These are phyloP conservation scores for Apophysomyces ossiformis DNA, from an alignment of 371 early-diverging fungal species.

Conservation along the genomic window DNA sequence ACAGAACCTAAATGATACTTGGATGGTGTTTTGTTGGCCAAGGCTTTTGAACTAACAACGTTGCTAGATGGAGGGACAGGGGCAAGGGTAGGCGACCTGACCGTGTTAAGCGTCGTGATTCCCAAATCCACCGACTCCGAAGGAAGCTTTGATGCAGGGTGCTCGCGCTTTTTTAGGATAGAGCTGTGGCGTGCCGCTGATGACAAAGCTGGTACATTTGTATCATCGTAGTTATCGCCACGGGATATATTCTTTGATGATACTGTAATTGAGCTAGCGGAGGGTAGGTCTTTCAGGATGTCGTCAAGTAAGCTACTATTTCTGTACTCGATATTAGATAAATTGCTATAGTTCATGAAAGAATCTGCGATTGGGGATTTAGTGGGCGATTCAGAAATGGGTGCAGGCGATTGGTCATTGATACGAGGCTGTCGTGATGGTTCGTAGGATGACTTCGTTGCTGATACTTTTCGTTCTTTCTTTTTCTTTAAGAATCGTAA, in stretches of 20 bases:
- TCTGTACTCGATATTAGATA: not conserved
- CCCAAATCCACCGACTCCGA: constrained; percentile 3
- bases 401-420: not conserved
- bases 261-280: not conserved
- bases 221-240: not conserved
- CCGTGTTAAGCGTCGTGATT: constrained; percentile 8
- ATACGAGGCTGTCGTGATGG: constrained; percentile 12
- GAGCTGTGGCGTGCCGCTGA: not conserved
- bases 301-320: constrained; percentile 18
- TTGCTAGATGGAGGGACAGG: constrained; percentile 4
- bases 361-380: constrained; percentile 19
- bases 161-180: constrained; percentile 5
- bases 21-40: constrained; percentile 4
- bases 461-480: constrained; percentile 6
- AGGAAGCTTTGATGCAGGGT: constrained; percentile 3
- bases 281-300: constrained; percentile 11
- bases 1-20: constrained; percentile 11
- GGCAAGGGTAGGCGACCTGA: not conserved
- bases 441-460: not conserved
- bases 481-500: constrained; percentile 14
- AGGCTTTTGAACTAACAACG: constrained; percentile 4
- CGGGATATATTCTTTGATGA: not conserved
- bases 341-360: constrained; percentile 13
- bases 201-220: not conserved
- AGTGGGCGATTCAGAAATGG: not conserved